Base-by-base conservation (phyloP, 2,329 filamentous ascomycete genomes). In the Lecanosticta acicola region DNA sequence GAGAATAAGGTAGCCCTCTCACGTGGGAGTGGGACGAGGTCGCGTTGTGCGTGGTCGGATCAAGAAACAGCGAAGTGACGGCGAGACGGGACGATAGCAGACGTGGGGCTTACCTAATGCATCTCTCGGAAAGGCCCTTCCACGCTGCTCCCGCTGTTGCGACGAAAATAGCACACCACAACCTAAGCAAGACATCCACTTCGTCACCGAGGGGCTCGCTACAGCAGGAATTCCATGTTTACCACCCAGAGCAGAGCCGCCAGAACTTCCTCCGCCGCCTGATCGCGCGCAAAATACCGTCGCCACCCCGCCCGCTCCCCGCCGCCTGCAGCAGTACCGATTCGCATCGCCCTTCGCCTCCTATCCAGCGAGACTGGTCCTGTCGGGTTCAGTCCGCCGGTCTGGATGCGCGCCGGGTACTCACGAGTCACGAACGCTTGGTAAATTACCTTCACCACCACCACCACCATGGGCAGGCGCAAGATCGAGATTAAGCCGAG, bases 401-500 rank as follows among this genome's bases (percentile, higher is more conserved):
- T 11, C 24, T 29, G 24, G 24, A 29, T 29, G 24, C 24, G 24
- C 24, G 24, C 24, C 24, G 24, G 24, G 24, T 29, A 29, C 11
- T 29, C 11, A 29, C 24, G 24, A 29, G n/a, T n/a, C n/a, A n/a
- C n/a, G n/a, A 29, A 5, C 7, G 24, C 11, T 11, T 29, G 24
- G 24, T 29, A 29, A 29, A 29, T 29, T 29, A 29, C 35, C 35
- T 16, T 37, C 63, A 71, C 53, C 43, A 29, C 11, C 11, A 29
- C 35, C 35, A 10, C 19, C 63, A 71, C 53, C 43, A 98, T 98
- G 93, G 93, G 93, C 69, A 84, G 93, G 70, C 83, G 93, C 79
- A 98, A 98, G 81, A 98, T 98, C 67, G 93, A 97, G 76, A 97
- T 98, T 77, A 96, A 96, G 74, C 88, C 51, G 34, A 54, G 59